Evolutionary conservation across 2,329 filamentous ascomycete species (phyloP).

Genomic region (Trichophyton schoenleinii): DNA sequence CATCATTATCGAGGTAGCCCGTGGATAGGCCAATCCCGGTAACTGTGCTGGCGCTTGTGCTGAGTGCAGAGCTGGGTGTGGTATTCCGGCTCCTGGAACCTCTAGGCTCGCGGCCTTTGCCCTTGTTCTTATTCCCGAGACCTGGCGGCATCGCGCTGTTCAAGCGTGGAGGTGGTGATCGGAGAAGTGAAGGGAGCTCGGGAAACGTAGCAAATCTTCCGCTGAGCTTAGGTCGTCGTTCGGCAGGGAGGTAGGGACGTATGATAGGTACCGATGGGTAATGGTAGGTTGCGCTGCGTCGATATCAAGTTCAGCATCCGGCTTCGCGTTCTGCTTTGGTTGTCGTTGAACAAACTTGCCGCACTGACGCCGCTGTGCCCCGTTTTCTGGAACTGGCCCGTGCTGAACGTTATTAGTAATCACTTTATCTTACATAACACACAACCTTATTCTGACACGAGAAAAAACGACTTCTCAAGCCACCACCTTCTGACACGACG

Average conservation of each 20-base stretch:
- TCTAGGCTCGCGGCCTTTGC: conserved; percentile 41
- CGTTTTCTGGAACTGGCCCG: background rate
- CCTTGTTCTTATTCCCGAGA: conserved; percentile 38
- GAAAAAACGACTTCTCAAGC: background rate
- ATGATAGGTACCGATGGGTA: background rate
- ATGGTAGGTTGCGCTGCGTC: background rate
- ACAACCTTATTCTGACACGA: background rate
- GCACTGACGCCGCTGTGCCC: background rate
- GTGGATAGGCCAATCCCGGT: conserved; percentile 25
- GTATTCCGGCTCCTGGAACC: conserved; percentile 50
- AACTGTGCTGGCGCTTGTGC: conserved; percentile 34
- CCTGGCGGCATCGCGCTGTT: conserved; percentile 27
- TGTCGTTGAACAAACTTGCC: conserved; percentile 1
- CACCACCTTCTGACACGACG: background rate
- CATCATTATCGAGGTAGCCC: conserved; percentile 44
- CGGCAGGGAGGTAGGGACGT: background rate
- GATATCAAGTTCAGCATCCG: background rate
- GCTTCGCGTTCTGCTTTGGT: background rate
- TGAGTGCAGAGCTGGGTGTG: conserved; percentile 46
- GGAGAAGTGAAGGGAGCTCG: background rate
- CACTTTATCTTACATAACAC: background rate
- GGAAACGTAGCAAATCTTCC: background rate
- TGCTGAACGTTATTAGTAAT: background rate
- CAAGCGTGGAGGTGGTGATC: background rate
- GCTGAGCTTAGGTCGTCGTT: background rate